A percentile compares a stretch with the other conserved stretches of the same genome.
These are phyloP conservation scores for Aspergillus avenaceus DNA, from an alignment of 495 filamentous ascomycete genomes.

Conservation along the genomic window DNA sequence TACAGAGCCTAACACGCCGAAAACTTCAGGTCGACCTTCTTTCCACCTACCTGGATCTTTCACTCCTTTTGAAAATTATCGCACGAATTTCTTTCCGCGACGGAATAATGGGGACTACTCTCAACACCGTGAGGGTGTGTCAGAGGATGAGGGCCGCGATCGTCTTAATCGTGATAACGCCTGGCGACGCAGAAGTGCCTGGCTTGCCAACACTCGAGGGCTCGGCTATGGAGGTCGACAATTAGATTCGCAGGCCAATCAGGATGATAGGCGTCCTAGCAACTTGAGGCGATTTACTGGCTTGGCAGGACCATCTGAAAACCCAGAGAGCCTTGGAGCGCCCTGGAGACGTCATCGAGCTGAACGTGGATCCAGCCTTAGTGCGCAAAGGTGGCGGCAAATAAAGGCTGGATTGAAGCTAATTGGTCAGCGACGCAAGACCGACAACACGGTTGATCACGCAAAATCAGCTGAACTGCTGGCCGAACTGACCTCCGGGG, in stretches of 20 bases:
- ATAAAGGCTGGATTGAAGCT: slow-evolving; percentile 81
- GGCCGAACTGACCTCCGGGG: slow-evolving; percentile 87
- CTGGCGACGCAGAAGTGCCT: slow-evolving; percentile 52
- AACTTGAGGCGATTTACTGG: slow-evolving; percentile 74
- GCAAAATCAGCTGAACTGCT: slow-evolving; percentile 95
- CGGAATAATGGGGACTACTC: slow-evolving; percentile 65
- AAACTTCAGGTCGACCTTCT: slow-evolving; percentile 37
- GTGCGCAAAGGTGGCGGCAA: slow-evolving; percentile 80
- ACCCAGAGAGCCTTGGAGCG: slow-evolving; percentile 41
- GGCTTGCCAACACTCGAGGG: slow-evolving; percentile 53
- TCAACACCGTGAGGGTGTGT: slow-evolving; percentile 68
- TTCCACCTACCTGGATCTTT: slow-evolving; percentile 46
- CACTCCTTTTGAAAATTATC: slow-evolving; percentile 41
- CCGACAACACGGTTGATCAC: slow-evolving; percentile 80
- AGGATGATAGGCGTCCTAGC: slow-evolving; percentile 59
- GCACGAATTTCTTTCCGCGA: slow-evolving; percentile 55
- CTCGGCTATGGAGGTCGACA: slow-evolving; percentile 49
- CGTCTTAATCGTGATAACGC: slow-evolving; percentile 55
- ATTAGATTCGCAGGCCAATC: slow-evolving; percentile 25
- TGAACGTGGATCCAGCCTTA: slow-evolving; percentile 67
- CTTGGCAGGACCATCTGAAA: slow-evolving; percentile 57
- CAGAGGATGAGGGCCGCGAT: slow-evolving; percentile 86
- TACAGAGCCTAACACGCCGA: slow-evolving; percentile 62
- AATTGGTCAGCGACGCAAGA: slow-evolving; percentile 72
- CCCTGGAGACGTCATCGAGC: slow-evolving; percentile 51